Evolutionary conservation across 106 monocot species (phyloP), one percentile per base, ranked within the genome.

Genomic region (Acanthochlamys bracteata): DNA sequence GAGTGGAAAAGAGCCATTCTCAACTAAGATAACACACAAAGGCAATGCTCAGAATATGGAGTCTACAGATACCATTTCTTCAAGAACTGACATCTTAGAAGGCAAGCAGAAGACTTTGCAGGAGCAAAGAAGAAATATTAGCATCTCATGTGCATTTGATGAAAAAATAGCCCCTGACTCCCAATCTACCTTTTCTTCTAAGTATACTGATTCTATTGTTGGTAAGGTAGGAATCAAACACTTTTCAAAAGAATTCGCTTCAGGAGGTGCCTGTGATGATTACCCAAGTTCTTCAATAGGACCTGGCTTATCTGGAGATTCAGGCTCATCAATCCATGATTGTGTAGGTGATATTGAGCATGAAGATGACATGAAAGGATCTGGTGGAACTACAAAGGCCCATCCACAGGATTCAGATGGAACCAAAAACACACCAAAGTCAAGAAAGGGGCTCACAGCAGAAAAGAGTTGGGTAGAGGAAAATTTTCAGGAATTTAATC

Each of bases 401-500:
- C 45, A 25, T 54, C 20, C 39, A 57, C 25, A 26, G 53, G 23
- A 69, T 57, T 72, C 81, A 62, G 51, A 39, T 43, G 61, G 17
- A 20, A 11, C 47, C 39, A 47, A 39, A 7, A n/a, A n/a, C 17
- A 45, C 53, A n/a, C 66, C 16, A 49, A 60, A 66, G 66, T 51
- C 42, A 52, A 55, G 27, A 52, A 55, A 65, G 45, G 7, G 46
- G 1, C 1, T 43, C 56, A 43, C 20, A 33, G 59, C 16, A 26
- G 63, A 69, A 69, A 76, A 71, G 42, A 83, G 66, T 41, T 91
- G 86, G 86, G 4, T 78, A 41, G 78, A 78, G 25, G 68, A 80
- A 54, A 86, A 91, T 46, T 91, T 81, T 64, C 62, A 81, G 46
- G 51, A 74, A 74, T 75, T 86, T 69, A 71, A 83, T 55, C 69